phyloP scores from a whole-genome alignment of 2,329 filamentous ascomycete genomes.

The Cytospora chrysosperma region DNA sequence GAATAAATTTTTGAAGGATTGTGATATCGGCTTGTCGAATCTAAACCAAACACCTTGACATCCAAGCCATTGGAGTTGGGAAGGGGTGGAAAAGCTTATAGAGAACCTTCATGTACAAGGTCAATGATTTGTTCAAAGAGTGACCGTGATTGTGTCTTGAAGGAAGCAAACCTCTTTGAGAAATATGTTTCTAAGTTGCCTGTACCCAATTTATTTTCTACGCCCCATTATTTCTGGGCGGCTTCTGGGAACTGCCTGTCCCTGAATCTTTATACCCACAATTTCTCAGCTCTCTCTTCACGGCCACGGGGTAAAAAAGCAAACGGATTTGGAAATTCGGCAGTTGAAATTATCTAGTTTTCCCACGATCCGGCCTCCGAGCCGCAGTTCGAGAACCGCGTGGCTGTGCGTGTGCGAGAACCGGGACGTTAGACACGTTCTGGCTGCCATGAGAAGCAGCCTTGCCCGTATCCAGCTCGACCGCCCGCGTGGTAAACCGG shows the following conservation, averaged over 20 bases:
- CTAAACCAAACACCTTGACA: neutral
- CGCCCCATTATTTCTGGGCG: too few species aligned
- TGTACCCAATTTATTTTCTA: too few species aligned
- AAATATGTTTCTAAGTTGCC: too few species aligned
- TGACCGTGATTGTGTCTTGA: neutral
- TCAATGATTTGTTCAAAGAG: neutral
- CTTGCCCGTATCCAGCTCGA: neutral
- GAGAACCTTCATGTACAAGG: neutral
- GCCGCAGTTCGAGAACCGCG: neutral
- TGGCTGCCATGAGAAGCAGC: neutral
- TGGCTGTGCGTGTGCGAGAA: neutral
- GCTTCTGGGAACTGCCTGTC: neutral
- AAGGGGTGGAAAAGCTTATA: neutral
- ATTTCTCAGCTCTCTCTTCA: neutral
- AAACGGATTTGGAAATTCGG: neutral
- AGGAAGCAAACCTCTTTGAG: constrained; percentile 11
- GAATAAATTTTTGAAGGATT: neutral
- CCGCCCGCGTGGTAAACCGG: neutral
- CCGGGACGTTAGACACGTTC: neutral
- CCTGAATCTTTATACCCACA: neutral
- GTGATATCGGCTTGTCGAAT: neutral
- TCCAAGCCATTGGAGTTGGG: neutral
- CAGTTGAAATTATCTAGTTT: neutral
- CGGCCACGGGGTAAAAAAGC: neutral
- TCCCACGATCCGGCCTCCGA: neutral